A percentile compares a stretch with the other conserved stretches of the same genome.
These are phyloP conservation scores for Dalbergia oliveri DNA, from an alignment of 306 rosid species.

Conservation along the genomic window DNA sequence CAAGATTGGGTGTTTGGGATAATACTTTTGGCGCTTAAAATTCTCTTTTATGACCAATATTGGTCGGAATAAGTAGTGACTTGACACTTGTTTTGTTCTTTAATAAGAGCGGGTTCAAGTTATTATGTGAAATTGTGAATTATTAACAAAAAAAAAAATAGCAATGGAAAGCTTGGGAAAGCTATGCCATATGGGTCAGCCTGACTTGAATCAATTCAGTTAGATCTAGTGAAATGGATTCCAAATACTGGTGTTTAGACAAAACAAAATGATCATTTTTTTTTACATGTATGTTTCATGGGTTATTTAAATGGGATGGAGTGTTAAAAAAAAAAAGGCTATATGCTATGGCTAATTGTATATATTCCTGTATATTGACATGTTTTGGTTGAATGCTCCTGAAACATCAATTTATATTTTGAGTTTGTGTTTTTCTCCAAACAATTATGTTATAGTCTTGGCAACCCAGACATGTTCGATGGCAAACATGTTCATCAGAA, in stretches of 20 bases:
- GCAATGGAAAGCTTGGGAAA: too few relatives aligned
- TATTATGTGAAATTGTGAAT: too few relatives aligned
- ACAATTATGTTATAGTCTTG: not conserved
- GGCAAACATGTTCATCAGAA: not conserved
- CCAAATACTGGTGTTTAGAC: too few relatives aligned
- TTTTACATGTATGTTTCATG: not conserved
- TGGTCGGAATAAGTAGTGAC: not conserved
- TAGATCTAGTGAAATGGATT: too few relatives aligned
- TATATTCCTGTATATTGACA: constrained; percentile 2
- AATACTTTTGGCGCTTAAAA: not conserved
- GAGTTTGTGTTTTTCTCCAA: not conserved
- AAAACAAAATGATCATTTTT: too few relatives aligned
- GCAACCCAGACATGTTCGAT: not conserved
- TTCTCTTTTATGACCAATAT: not conserved
- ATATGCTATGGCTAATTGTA: not conserved
- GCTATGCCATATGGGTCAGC: too few relatives aligned
- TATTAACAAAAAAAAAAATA: too few relatives aligned
- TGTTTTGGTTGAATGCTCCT: not conserved
- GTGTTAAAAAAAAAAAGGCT: not conserved
- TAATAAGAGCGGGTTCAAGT: too few relatives aligned
- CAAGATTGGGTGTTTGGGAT: not conserved
- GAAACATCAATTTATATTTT: not conserved
- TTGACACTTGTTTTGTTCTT: too few relatives aligned
- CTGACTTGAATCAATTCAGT: too few relatives aligned
- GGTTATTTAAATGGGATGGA: not conserved